phyloP scores from a whole-genome alignment of 208 protist genomes.

The Balamuthia mandrillaris region DNA sequence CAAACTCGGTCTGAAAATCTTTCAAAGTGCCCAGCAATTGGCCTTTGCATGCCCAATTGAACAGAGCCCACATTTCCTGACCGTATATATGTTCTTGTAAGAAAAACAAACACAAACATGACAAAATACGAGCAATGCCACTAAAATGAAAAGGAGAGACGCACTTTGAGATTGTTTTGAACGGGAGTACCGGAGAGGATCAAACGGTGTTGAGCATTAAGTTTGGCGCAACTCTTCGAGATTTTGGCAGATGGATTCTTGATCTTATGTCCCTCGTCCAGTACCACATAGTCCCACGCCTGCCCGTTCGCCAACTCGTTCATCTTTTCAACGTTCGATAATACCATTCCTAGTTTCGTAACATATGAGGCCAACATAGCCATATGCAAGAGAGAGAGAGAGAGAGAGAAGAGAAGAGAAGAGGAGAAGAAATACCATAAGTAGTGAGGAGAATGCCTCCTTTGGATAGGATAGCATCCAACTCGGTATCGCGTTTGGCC shows the following conservation, averaged over 20 bases:
- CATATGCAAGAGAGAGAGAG: no score
- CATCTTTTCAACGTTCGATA: no score
- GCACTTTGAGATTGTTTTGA: slow-evolving; percentile 56
- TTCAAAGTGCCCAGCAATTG: slow-evolving; percentile 23
- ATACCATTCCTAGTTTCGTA: no score
- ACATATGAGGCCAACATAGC: no score
- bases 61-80: slow-evolving; percentile 44
- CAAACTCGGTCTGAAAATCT: slow-evolving; percentile 30
- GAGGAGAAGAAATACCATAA: no score
- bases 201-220: neutral
- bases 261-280: slow-evolving; percentile 68
- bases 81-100: neutral
- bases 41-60: slow-evolving; percentile 43
- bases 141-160: neutral
- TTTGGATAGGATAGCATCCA: no score
- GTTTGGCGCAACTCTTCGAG: neutral
- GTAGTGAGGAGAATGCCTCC: no score
- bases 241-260: slow-evolving; percentile 33
- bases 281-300: slow-evolving; percentile 60
- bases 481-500: no score
- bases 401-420: no score
- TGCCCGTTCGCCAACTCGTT: no score
- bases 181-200: slow-evolving; percentile 65
- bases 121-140: neutral
- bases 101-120: neutral